Base-by-base conservation (phyloP, 805 yeast species). In the Lipomyces lipofer region DNA sequence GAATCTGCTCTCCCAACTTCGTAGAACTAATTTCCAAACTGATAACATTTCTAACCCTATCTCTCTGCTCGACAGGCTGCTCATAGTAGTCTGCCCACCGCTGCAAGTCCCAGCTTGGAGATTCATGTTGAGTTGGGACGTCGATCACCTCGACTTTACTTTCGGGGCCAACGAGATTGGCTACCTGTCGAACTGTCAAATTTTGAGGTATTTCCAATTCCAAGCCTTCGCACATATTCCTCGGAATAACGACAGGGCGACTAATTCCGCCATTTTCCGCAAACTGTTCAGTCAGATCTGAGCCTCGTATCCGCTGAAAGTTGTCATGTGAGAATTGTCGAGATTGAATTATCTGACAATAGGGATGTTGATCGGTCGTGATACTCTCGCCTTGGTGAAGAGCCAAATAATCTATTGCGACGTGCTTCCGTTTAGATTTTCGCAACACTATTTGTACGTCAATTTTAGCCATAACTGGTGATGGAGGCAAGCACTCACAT, bases 121-220 rank as follows among this genome's bases (percentile, higher is more conserved):
- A 58, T 10, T 64, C 63, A 51, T 85, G 84, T 64, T 90, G 97
- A 0, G 95, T 84, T 21, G 86, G 75, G 2, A 88, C 95, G 67
- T 90, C 96, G 92, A 90, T 88, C 1, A 90, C 96, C 51, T 88
- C 95, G 1, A 90, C 78, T 0, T 77, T 78, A 3, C 72, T 71
- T 35, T 83, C 85, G 3, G 71, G 78, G 0, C 96, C 96, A 25
- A 88, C 77, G 10, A 75, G 65, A 4, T 77, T 76, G 0, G 85
- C 73, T 0, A 88, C 76, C 55, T 80, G 73, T 42, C 78, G 75
- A 4, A 88, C 82, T 6, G 81, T 76, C 36, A 87, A 72, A 3
- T 69, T 63, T 5, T 65, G 63, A 0, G 95, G 95, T n/a, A 83
- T 68, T n/a, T 55, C 32, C 75, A 84, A 70, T 0, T 80, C 86